Percentiles rank a stretch among this genome's conserved stretches.
Evolutionary conservation across 306 rosid species (phyloP).

Genomic region (Ziziphus jujuba): DNA sequence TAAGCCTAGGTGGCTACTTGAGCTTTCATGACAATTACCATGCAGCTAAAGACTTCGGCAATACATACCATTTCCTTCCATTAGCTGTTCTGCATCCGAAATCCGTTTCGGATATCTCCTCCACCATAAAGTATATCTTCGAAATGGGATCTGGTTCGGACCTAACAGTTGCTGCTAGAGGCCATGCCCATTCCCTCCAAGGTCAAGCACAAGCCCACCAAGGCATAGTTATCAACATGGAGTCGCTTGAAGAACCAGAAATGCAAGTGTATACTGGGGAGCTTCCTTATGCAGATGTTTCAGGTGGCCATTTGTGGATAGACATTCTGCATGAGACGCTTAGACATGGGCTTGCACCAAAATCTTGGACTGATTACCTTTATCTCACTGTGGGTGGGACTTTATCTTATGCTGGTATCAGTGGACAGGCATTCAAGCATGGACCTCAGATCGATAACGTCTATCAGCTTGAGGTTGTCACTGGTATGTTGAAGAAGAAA

Average conservation of each 20-base stretch:
- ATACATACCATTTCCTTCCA: conserved; percentile 62
- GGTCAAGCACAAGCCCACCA: conserved; percentile 81
- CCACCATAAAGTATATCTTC: conserved; percentile 46
- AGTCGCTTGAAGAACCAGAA: conserved; percentile 49
- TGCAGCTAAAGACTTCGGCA: conserved; percentile 85
- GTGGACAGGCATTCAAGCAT: conserved; percentile 92
- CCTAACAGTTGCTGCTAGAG: conserved; percentile 85
- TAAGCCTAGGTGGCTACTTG: conserved; percentile 65
- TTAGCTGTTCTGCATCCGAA: conserved; percentile 77
- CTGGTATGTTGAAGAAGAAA: conserved; percentile 55
- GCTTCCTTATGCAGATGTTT: conserved; percentile 74
- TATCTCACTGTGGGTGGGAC: conserved; percentile 96
- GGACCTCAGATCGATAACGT: conserved; percentile 93
- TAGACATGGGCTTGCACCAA: conserved; percentile 79
- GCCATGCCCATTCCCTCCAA: conserved; percentile 85
- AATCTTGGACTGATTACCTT: conserved; percentile 98
- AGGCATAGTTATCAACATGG: conserved; percentile 84
- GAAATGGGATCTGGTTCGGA: conserved; percentile 55
- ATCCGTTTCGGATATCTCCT: conserved; percentile 69
- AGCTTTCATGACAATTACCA: conserved; percentile 50
- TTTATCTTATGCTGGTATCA: conserved; percentile 88
- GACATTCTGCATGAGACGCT: conserved; percentile 83
- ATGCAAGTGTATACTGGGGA: conserved; percentile 53
- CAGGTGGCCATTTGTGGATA: conserved; percentile 95
- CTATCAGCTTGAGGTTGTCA: conserved; percentile 79